Base-by-base conservation (phyloP, 2,329 filamentous ascomycete species). In the Mycosphaerella sp. region DNA sequence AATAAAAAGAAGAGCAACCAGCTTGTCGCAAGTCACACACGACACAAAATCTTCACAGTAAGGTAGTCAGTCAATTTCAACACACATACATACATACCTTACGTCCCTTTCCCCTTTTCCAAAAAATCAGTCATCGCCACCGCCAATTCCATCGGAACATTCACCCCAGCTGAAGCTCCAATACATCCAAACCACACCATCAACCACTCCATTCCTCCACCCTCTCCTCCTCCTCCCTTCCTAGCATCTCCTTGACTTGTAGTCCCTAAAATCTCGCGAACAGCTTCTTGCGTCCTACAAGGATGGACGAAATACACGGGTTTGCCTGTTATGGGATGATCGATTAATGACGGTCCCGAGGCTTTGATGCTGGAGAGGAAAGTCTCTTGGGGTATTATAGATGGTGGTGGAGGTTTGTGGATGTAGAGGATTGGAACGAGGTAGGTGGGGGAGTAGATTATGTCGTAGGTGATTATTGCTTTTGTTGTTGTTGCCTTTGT, bases 241-340 rank as follows among this genome's bases (percentile, higher is more conserved):
- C n/a, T n/a, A n/a, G n/a, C n/a, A n/a, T 30, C 28, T 30, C 28
- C 28, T 6, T 30, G 28, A 30, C 28, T 30, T 6, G 6, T 6
- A 30, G 28, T 30, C 10, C 6, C 6, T 34, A 34, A n/a, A 34
- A 34, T 34, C 30, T 34, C 74, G 60, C 75, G 75, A 78, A 97
- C 86, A 46, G 87, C 86, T 58, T 91, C 85, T 50, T 86, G 86
- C 6, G 93, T 87, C 66, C 87, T 81, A 71, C 91, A 97, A 18
- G 93, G 91, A 71, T 98, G 91, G 61, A 97, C 79, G 70, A 95
- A 96, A 70, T 91, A 95, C 43, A 82, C 80, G 36, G 89, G 88
- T 52, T 84, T 70, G 48, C 85, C 85, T 52, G 83, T 87, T 52
- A 87, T 70, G 47, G 93, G 93, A 75, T 97, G 89, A 69, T 94